Conservation (phyloP, 2,329 filamentous ascomycete genomes). For the Trichoderma aggressivum region DNA sequence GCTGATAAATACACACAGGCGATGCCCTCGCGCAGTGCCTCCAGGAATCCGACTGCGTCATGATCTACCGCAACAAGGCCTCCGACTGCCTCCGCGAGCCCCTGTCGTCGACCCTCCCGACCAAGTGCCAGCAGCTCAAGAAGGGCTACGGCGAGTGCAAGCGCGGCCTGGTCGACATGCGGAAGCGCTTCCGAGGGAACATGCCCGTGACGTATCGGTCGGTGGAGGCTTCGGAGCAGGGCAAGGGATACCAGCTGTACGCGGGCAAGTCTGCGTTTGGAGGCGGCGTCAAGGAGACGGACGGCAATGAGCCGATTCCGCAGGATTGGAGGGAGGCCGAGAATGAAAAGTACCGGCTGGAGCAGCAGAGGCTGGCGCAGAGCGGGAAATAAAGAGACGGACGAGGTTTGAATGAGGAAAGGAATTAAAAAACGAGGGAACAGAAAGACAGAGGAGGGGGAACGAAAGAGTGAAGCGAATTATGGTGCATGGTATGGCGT, state of each 20-base stretch:
- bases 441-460: not conserved
- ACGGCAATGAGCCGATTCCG: conserved; percentile 61
- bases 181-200: conserved; percentile 95
- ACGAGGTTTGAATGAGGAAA: not conserved
- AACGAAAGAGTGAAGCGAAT: not conserved
- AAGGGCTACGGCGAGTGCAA: conserved; percentile 94
- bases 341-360: conserved; percentile 54
- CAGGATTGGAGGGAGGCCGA: conserved; percentile 63
- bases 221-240: conserved; percentile 49
- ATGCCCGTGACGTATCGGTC: conserved; percentile 69
- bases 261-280: conserved; percentile 70
- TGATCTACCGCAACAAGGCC: conserved; percentile 82
- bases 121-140: conserved; percentile 86
- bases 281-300: conserved; percentile 60
- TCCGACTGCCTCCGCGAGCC: conserved; percentile 85
- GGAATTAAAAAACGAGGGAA: not conserved
- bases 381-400: not conserved
- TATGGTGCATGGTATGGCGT: conserved; percentile 8
- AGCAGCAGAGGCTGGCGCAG: conserved; percentile 30
- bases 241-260: conserved; percentile 68
- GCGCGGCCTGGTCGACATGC: conserved; percentile 96
- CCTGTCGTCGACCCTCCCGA: conserved; percentile 76
- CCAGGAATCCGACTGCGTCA: conserved; percentile 93
- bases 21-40: conserved; percentile 91
- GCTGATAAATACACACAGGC: conserved; percentile 51